These are phyloP conservation scores for Globisporangium carolinianum DNA, from an alignment of 352 stramenopile genomes.

Conservation along the genomic window DNA sequence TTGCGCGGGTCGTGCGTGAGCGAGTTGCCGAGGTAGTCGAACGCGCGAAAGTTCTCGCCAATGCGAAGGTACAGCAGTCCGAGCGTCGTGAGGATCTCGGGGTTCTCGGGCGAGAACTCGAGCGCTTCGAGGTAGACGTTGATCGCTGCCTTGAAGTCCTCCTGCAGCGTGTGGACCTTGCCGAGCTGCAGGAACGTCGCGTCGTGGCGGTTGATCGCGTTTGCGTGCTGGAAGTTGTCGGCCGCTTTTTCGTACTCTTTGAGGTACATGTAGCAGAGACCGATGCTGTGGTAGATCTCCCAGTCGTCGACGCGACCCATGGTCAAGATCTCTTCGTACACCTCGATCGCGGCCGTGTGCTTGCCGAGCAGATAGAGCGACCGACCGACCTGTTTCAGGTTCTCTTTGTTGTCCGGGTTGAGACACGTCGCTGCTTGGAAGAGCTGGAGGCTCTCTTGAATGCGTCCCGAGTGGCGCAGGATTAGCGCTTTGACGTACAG, in stretches of 20 bases:
- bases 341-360: constrained; percentile 83
- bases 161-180: constrained; percentile 79
- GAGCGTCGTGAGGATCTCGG: constrained; percentile 88
- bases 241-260: constrained; percentile 88
- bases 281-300: constrained; percentile 91
- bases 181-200: constrained; percentile 89
- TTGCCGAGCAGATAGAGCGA: constrained; percentile 85
- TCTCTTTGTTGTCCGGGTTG: constrained; percentile 88
- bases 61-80: constrained; percentile 87
- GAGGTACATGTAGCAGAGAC: constrained; percentile 88
- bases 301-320: constrained; percentile 83
- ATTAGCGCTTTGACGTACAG: constrained; percentile 92
- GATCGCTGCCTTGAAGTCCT: constrained; percentile 84
- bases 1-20: constrained; percentile 89
- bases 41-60: constrained; percentile 88
- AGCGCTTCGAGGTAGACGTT: constrained; percentile 88
- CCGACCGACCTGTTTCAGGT: constrained; percentile 87
- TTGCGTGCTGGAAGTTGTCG: constrained; percentile 87
- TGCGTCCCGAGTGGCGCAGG: constrained; percentile 78
- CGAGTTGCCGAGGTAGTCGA: constrained; percentile 92
- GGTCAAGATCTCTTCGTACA: constrained; percentile 88
- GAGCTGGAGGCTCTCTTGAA: constrained; percentile 87
- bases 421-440: constrained; percentile 90
- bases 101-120: constrained; percentile 91
- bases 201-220: constrained; percentile 89